phyloP scores from a whole-genome alignment of 2,329 filamentous ascomycete species.

The Fusarium lyarnte region DNA sequence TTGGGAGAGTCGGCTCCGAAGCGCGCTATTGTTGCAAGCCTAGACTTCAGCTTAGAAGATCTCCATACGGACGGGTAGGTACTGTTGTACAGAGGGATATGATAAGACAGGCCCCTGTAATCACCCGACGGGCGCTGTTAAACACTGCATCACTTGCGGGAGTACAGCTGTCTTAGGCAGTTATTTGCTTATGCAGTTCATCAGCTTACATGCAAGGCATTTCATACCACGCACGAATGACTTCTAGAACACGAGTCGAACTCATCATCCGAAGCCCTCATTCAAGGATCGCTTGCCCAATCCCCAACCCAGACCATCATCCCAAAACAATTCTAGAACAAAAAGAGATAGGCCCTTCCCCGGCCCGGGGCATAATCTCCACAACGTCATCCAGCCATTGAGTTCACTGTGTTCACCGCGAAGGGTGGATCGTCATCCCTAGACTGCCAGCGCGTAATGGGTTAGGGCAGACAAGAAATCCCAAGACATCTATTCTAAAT shows the following conservation, averaged over 20 bases:
- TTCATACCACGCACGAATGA: background rate
- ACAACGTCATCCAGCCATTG: slow-evolving; percentile 30
- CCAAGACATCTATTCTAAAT: rapidly evolving
- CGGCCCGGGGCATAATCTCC: slow-evolving; percentile 28
- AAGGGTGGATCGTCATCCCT: slow-evolving; percentile 32
- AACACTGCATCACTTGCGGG: background rate
- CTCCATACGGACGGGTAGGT: background rate
- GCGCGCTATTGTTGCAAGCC: background rate
- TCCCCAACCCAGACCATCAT: background rate
- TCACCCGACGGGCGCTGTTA: too few species aligned
- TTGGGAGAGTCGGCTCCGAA: slow-evolving; percentile 8
- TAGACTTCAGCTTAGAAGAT: background rate
- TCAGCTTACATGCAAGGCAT: background rate
- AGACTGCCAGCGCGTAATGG: background rate
- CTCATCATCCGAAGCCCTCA: background rate
- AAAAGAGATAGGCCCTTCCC: slow-evolving; percentile 29
- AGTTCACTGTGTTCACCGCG: background rate
- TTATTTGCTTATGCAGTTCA: background rate
- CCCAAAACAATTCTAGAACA: slow-evolving; percentile 19
- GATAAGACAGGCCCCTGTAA: slow-evolving; percentile 1
- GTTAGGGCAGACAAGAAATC: background rate
- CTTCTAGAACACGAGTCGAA: background rate
- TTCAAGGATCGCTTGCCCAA: background rate
- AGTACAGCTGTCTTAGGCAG: background rate
- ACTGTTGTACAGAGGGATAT: background rate